Evolutionary conservation across 139 green algal genomes (phyloP), one percentile per base, ranked within the genome.

Genomic region (Haematococcus sp.): DNA sequence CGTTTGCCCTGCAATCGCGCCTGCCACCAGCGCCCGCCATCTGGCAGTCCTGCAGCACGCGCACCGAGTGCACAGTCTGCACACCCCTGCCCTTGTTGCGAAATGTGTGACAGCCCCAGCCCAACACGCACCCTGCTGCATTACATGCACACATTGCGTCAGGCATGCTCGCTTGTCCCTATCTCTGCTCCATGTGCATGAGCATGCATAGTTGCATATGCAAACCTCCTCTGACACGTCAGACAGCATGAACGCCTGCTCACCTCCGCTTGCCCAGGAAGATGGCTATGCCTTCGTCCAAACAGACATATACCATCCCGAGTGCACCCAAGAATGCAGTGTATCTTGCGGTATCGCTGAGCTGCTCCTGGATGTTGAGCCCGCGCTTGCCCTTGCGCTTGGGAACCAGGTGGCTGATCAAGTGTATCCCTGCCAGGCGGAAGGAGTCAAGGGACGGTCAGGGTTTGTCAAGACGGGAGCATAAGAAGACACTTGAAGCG

Each of bases 1-100:
- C 1, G 90, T 78, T 3, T 94, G 94, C 0, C 91, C 94, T n/a
- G 94, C 93, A 11, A 84, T 66, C n/a, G 81, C 63, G 0, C 94
- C 94, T 34, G 94, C 90, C 0, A 92, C 70, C 22, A 93, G 64
- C 0, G 89, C 84, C 13, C 93, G 80, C 88, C 89, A 97, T 4
- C 71, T 60, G 5, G 83, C 71, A 22, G 89, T 90, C 69, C 89
- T 92, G 83, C 54, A 76, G 22, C 25, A 20, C 23, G 30, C 70
- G n/a, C n/a, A n/a, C n/a, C n/a, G n/a, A n/a, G n/a, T n/a, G n/a
- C n/a, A n/a, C n/a, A n/a, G n/a, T n/a, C n/a, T n/a, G n/a, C n/a
- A n/a, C n/a, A n/a, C n/a, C n/a, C n/a, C n/a, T n/a, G n/a, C n/a
- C n/a, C n/a, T n/a, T n/a, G n/a, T n/a, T n/a, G n/a, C n/a, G n/a